Evolutionary conservation across 768 basidiomycete species (phyloP).

Genomic region (Inosperma sp.): DNA sequence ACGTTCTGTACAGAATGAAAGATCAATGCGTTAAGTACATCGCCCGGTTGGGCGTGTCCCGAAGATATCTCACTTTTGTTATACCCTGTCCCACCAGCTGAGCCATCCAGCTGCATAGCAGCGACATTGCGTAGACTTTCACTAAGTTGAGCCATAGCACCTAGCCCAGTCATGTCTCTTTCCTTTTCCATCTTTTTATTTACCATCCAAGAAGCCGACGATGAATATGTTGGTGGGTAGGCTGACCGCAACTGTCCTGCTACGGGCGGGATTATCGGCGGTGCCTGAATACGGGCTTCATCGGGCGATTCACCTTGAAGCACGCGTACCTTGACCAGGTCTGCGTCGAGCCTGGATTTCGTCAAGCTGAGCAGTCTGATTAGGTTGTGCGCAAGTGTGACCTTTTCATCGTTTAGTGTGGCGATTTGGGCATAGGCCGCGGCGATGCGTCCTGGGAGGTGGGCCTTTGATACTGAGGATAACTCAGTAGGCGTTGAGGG

Average conservation of each 20-base stretch:
- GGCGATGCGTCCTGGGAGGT: slow-evolving; percentile 32
- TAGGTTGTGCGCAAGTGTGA: slow-evolving; percentile 36
- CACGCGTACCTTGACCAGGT: slow-evolving; percentile 35
- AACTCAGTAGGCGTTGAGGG: slow-evolving; percentile 20
- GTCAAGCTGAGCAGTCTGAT: slow-evolving; percentile 39
- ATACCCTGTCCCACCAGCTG: slow-evolving; percentile 25
- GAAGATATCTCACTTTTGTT: slow-evolving; percentile 29
- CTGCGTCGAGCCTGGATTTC: slow-evolving; percentile 39
- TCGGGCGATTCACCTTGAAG: slow-evolving; percentile 36
- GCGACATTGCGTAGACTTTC: slow-evolving; percentile 32
- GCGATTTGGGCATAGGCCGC: slow-evolving; percentile 36
- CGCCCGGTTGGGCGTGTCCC: background rate
- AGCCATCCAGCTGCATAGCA: slow-evolving; percentile 9
- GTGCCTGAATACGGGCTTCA: too few species aligned
- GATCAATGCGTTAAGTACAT: background rate
- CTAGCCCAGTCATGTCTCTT: slow-evolving; percentile 16
- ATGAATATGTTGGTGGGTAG: too few species aligned
- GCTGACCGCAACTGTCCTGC: too few species aligned
- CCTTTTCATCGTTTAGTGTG: slow-evolving; percentile 35
- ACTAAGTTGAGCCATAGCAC: slow-evolving; percentile 28
- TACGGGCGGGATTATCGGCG: too few species aligned
- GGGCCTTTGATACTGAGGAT: slow-evolving; percentile 26
- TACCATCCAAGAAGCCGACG: too few species aligned
- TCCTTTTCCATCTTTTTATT: too few species aligned
- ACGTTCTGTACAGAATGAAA: slow-evolving; percentile 27